Evolutionary conservation across 176 grass and related monocot genomes (phyloP).

Genomic region (Stipa capillata): DNA sequence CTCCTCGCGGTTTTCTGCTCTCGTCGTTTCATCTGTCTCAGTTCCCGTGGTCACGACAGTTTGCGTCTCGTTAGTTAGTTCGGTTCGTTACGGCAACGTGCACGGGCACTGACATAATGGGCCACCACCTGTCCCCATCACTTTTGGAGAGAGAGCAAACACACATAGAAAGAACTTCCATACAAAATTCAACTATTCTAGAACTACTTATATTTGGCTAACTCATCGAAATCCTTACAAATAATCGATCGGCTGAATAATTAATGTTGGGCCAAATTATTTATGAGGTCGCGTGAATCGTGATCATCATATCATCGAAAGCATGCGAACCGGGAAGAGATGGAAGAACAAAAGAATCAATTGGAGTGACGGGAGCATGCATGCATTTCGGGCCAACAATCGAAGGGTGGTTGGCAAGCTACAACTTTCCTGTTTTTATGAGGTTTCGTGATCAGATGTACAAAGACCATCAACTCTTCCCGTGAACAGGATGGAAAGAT

Average conservation of each 20-base stretch:
- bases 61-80: constrained; percentile 9
- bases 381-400: background rate
- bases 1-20: background rate
- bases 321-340: background rate
- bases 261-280: too few species aligned
- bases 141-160: background rate
- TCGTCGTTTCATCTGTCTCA: background rate
- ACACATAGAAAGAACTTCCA: background rate
- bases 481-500: background rate
- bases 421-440: background rate
- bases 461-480: constrained; percentile 4
- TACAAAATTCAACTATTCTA: background rate
- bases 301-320: background rate
- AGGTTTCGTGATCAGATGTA: constrained; percentile 10
- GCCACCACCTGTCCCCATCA: background rate
- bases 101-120: background rate
- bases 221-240: background rate
- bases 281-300: background rate
- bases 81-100: constrained; percentile 21
- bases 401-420: background rate
- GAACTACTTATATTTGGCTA: background rate
- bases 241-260: too few species aligned
- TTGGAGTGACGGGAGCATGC: constrained; percentile 3
- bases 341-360: background rate
- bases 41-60: constrained; percentile 3